Evolutionary conservation across 1,284 basidiomycete species (phyloP).

Genomic region (Austroboletus olivaceoglutinosus): DNA sequence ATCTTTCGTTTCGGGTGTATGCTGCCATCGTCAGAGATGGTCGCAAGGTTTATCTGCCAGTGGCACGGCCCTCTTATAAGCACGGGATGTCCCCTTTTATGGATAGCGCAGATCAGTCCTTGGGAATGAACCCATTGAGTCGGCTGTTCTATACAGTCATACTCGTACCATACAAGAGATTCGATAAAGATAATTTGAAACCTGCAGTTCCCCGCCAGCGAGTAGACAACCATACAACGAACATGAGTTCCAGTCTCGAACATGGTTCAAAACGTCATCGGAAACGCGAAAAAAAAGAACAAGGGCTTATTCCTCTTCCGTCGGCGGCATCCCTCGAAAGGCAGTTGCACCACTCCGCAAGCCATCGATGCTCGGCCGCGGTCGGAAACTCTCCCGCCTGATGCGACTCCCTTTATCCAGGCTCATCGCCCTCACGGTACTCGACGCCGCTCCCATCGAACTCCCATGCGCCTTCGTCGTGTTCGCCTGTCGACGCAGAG

Average conservation of each 20-base stretch:
- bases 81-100: background rate
- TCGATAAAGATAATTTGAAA: slow-evolving; percentile 23
- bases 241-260: background rate
- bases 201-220: slow-evolving; percentile 21
- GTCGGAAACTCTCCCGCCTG: slow-evolving; percentile 72
- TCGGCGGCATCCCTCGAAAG: slow-evolving; percentile 28
- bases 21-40: slow-evolving; percentile 21
- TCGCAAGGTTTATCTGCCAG: background rate
- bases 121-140: background rate
- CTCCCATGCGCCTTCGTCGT: slow-evolving; percentile 17
- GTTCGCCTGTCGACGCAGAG: slow-evolving; percentile 6
- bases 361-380: slow-evolving; percentile 63
- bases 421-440: slow-evolving; percentile 17
- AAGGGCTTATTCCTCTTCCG: slow-evolving; percentile 26
- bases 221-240: slow-evolving; percentile 7
- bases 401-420: slow-evolving; percentile 36
- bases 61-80: background rate
- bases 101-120: no score
- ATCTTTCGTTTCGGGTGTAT: slow-evolving; percentile 8
- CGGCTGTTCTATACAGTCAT: background rate
- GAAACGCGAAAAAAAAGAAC: background rate
- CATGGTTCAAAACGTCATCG: no score
- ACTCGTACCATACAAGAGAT: slow-evolving; percentile 21
- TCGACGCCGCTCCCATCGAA: slow-evolving; percentile 28
- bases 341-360: slow-evolving; percentile 19